Conservation (phyloP, 2,329 filamentous ascomycete genomes). For the Ceratocystis variospora region DNA sequence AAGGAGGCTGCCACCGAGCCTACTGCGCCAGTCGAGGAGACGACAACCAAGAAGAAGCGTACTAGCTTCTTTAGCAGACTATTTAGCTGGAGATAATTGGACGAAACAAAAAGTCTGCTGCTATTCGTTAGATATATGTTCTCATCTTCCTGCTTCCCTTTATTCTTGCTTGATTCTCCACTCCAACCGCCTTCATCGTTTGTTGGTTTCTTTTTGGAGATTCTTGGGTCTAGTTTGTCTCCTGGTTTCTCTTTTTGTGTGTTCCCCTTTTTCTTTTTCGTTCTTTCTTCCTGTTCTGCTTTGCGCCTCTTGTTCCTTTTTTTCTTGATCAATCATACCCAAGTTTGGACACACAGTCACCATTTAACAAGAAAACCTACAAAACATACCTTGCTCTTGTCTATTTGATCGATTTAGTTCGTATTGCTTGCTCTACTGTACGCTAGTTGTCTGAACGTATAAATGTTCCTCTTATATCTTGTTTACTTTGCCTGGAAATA, state of each 20-base stretch:
- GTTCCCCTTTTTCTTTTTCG: background rate
- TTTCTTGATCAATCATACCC: constrained; percentile 19
- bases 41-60: constrained; percentile 14
- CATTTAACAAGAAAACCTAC: background rate
- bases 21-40: background rate
- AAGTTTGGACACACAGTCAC: constrained; percentile 13
- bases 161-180: constrained; percentile 5
- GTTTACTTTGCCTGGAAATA: background rate
- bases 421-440: background rate
- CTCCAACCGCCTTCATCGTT: constrained; percentile 7
- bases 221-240: constrained; percentile 2
- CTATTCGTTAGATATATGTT: constrained; percentile 3
- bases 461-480: background rate
- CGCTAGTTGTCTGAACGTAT: background rate
- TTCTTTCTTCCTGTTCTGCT: background rate
- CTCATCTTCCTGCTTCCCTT: background rate
- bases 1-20: constrained; percentile 1
- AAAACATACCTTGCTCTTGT: background rate
- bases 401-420: background rate
- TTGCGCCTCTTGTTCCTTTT: background rate
- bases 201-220: constrained; percentile 9
- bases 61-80: constrained; percentile 16
- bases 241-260: constrained; percentile 10
- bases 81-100: constrained; percentile 17
- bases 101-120: background rate